Conservation (phyloP, 2,329 filamentous ascomycete species). For the Microcyclosporella mali region DNA sequence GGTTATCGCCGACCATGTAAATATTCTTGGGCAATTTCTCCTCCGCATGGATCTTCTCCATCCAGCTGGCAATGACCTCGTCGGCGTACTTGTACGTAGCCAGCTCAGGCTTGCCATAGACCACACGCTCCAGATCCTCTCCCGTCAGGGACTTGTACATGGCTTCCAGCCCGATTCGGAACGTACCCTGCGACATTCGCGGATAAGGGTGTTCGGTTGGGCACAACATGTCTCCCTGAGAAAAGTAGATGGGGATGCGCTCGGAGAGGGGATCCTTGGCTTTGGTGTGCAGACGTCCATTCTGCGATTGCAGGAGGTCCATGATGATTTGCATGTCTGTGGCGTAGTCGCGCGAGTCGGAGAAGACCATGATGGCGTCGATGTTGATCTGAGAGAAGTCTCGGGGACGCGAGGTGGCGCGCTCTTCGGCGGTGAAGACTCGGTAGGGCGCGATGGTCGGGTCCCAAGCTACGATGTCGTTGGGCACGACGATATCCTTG, state of each 20-base stretch:
- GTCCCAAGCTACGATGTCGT: slow-evolving; percentile 67
- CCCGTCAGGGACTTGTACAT: slow-evolving; percentile 67
- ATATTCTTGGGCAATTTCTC: slow-evolving; percentile 62
- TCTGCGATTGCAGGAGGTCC: slow-evolving; percentile 62
- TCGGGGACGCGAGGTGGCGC: slow-evolving; percentile 59
- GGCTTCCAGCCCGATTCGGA: slow-evolving; percentile 67
- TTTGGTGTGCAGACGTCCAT: slow-evolving; percentile 59
- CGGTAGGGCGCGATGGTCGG: slow-evolving; percentile 63
- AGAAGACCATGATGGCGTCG: slow-evolving; percentile 69
- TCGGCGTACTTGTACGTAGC: slow-evolving; percentile 76
- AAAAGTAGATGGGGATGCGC: slow-evolving; percentile 70
- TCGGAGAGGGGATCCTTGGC: slow-evolving; percentile 60
- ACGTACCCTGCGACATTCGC: slow-evolving; percentile 67
- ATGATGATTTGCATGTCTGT: slow-evolving; percentile 73
- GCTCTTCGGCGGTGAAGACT: slow-evolving; percentile 61
- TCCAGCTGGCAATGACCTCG: slow-evolving; percentile 66
- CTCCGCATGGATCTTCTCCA: slow-evolving; percentile 69
- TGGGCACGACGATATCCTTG: slow-evolving; percentile 65
- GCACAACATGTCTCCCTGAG: slow-evolving; percentile 59
- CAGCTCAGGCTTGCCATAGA: slow-evolving; percentile 68
- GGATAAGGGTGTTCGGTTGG: slow-evolving; percentile 49
- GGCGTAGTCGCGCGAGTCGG: slow-evolving; percentile 66
- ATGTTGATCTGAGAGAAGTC: slow-evolving; percentile 69
- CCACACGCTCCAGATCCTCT: slow-evolving; percentile 65
- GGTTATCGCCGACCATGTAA: slow-evolving; percentile 74